phyloP scores from a whole-genome alignment of 2,329 filamentous ascomycete genomes.

The Colletotrichum camelliae region DNA sequence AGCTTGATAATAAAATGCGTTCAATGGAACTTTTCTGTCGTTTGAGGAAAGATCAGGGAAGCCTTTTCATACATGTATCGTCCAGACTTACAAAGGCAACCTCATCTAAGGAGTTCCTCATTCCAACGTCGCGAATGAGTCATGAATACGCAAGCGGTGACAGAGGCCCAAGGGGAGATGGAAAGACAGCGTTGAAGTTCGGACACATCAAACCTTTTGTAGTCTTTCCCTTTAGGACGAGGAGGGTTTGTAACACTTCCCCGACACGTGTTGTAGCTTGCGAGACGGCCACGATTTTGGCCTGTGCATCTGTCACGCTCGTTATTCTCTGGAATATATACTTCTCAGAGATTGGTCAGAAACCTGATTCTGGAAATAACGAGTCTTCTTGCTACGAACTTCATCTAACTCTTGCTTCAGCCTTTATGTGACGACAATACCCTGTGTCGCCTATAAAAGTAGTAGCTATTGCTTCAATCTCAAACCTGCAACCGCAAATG shows the following conservation, averaged over 20 bases:
- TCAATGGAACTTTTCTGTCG: neutral
- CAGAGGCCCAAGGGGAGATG: neutral
- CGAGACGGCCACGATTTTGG: neutral
- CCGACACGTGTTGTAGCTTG: too few species aligned
- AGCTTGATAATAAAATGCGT: too few species aligned
- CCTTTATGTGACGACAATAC: neutral
- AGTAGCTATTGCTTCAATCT: neutral
- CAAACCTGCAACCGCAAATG: neutral
- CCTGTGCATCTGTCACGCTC: accelerated
- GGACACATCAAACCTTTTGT: neutral
- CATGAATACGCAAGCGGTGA: neutral
- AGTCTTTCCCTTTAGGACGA: neutral
- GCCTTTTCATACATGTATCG: accelerated
- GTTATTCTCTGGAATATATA: neutral
- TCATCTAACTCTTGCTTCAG: neutral
- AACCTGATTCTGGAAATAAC: neutral
- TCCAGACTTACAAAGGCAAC: accelerated
- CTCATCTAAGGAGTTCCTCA: neutral
- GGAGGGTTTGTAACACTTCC: neutral
- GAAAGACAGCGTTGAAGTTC: accelerated
- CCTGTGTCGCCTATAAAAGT: neutral
- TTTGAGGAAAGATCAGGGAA: neutral
- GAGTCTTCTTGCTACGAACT: neutral
- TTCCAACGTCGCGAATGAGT: accelerated
- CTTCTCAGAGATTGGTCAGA: neutral